Evolutionary conservation across 2,329 filamentous ascomycete species (phyloP), one percentile per base, ranked within the genome.

Genomic region (Knoxdaviesia proteae): DNA sequence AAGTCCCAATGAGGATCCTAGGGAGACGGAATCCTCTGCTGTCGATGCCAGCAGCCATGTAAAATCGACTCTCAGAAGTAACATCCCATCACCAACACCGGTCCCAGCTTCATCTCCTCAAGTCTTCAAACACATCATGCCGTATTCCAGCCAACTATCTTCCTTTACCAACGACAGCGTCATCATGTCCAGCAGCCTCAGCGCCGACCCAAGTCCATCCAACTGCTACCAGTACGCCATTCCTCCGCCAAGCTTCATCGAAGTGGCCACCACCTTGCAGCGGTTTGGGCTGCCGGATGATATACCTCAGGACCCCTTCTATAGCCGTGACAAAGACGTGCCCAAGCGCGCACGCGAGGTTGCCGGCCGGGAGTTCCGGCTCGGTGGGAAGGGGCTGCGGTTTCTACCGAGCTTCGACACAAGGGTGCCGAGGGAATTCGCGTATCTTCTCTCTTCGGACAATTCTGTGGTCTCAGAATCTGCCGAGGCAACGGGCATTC

Each of bases 271-370:
- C n/a, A 42, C 52, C 1, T 43, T 58, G 41, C 49, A 49, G 6
- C 52, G 54, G 1, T 38, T 53, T 33, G 36, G 46, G 9, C 37
- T 76, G 6, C 80, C 81, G 0, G 66, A 77, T 45, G 69, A 81
- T 9, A 69, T 94, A 40, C 92, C 94, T 48, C 82, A 86, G 56
- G 77, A 86, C 53, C 78, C 87, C 0, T 87, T 79, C 52, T 96
- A 94, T 54, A 82, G 86, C 50, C 68, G 82, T 32, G 84, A 92
- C 47, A 68, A 67, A 41, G 90, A 96, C 58, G 80, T 94, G 0
- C 86, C 87, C 8, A 69, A 78, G 36, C 71, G 79, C 42, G 59
- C 69, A 33, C 69, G 84, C 42, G 84, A 94, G 57, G 96, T 94
- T 59, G 88, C 82, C 6, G 88, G 88, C 4, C 76, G 77, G 50